Conservation (phyloP, 305 asterid genomes). For the Fraxinus floribunda region DNA sequence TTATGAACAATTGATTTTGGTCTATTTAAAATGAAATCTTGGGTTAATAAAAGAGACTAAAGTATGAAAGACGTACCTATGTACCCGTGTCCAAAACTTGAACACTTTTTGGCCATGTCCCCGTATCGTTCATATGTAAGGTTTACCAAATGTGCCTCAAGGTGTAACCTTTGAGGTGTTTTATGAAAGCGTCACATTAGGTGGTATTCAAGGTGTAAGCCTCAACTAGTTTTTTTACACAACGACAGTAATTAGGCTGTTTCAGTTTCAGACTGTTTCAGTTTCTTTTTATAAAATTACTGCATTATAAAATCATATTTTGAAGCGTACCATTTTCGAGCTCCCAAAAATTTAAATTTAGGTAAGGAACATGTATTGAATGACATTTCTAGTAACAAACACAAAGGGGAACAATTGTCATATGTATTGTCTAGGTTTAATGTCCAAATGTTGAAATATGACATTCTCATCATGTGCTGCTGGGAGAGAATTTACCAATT, state of each 20-base stretch:
- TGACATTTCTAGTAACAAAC: background rate
- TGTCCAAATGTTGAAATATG: background rate
- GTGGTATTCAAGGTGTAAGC: background rate
- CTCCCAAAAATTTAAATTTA: background rate
- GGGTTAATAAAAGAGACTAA: background rate
- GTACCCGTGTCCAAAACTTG: background rate
- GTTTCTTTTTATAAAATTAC: background rate
- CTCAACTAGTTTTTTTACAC: background rate
- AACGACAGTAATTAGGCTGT: background rate
- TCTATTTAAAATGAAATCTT: background rate
- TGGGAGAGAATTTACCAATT: background rate
- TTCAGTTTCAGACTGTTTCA: background rate
- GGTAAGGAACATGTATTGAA: background rate
- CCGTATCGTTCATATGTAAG: background rate
- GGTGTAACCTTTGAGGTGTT: background rate
- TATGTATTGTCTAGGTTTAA: background rate
- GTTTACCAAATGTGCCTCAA: background rate
- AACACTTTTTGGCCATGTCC: background rate
- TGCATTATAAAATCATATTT: background rate
- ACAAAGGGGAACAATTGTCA: background rate
- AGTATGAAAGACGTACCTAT: background rate
- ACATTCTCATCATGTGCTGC: background rate
- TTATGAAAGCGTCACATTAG: background rate
- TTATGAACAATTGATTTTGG: background rate
- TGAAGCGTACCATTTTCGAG: background rate